phyloP scores from a whole-genome alignment of 2,329 filamentous ascomycete genomes.

The Cercospora zeina region DNA sequence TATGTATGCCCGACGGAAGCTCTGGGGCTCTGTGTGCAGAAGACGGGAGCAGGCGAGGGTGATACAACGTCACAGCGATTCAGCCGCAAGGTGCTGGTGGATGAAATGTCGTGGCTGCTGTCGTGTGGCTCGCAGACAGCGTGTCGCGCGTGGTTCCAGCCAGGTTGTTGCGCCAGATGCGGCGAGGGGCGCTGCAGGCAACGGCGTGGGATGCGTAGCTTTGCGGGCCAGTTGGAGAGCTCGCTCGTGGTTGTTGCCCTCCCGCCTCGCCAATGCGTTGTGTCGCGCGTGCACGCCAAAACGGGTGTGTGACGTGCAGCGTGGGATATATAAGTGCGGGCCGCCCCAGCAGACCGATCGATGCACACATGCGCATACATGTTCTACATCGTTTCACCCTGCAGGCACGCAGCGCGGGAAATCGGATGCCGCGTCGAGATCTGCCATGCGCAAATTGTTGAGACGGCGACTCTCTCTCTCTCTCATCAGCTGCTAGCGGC shows the following conservation, averaged over 20 bases:
- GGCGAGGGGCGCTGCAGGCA: not conserved
- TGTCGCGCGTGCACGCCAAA: constrained; percentile 15
- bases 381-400: not conserved
- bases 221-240: constrained; percentile 23
- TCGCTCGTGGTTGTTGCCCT: constrained; percentile 21
- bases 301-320: constrained; percentile 33
- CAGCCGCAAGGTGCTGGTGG: constrained; percentile 16
- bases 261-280: constrained; percentile 14
- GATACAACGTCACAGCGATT: constrained; percentile 25
- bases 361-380: not conserved
- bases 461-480: too few relatives aligned
- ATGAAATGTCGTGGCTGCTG: constrained; percentile 19
- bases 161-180: constrained; percentile 11
- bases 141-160: constrained; percentile 12
- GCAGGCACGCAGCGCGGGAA: too few relatives aligned
- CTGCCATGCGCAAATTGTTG: not conserved
- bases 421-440: not conserved
- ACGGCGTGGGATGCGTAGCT: constrained; percentile 28
- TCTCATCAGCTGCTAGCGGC: constrained; percentile 10
- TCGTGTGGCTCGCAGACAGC: constrained; percentile 13
- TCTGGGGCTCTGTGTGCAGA: not conserved
- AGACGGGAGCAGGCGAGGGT: constrained; percentile 12
- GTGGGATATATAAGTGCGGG: constrained; percentile 32
- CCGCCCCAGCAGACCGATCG: constrained; percentile 10
- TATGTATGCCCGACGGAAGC: not conserved